Percentiles rank a stretch among this genome's conserved stretches.
These are phyloP conservation scores for Ustilago loliicola DNA, from an alignment of 1,284 basidiomycete genomes.

Conservation along the genomic window DNA sequence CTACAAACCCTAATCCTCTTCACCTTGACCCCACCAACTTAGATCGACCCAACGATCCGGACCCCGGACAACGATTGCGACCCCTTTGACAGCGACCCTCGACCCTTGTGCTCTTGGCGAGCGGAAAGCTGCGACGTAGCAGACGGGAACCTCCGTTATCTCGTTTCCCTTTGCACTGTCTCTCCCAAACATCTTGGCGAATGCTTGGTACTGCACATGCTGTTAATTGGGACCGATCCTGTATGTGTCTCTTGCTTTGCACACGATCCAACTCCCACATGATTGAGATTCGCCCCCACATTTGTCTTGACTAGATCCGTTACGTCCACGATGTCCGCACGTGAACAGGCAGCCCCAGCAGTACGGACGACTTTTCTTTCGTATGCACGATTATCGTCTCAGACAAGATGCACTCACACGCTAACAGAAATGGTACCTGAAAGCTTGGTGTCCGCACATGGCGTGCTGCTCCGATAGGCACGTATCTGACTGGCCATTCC, in stretches of 20 bases:
- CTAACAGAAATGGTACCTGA: background rate
- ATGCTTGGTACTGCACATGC: slow-evolving; percentile 1
- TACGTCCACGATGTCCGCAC: background rate
- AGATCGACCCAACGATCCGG: background rate
- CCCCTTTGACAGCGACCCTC: background rate
- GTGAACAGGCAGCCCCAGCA: background rate
- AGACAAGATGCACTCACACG: background rate
- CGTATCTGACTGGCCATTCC: background rate
- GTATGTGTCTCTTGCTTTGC: background rate
- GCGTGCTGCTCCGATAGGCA: background rate
- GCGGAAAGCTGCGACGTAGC: background rate
- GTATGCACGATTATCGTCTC: background rate
- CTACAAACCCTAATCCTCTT: background rate
- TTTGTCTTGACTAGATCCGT: background rate
- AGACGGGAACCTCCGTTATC: background rate
- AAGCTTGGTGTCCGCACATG: background rate
- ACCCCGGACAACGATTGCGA: background rate
- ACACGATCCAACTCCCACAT: no score
- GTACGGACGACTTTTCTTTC: background rate
- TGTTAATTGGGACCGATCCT: background rate
- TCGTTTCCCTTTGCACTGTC: background rate
- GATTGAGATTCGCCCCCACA: background rate
- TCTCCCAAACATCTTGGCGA: background rate
- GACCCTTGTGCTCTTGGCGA: background rate
- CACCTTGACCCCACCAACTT: background rate